Evolutionary conservation across 2,329 filamentous ascomycete genomes (phyloP).

Genomic region (Annulohypoxylon truncatum): DNA sequence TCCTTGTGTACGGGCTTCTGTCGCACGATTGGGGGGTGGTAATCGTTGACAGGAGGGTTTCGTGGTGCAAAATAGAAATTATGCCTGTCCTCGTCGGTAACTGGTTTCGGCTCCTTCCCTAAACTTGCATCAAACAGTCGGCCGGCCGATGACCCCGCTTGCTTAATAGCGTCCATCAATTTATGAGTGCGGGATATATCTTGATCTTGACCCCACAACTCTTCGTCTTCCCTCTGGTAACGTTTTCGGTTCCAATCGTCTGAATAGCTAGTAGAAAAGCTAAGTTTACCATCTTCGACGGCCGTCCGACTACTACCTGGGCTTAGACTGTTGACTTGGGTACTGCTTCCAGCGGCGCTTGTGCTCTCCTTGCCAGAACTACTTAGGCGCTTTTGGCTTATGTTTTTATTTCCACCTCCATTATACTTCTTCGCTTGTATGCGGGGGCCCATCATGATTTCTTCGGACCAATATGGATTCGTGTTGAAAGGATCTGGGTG

Average conservation of each 20-base stretch:
- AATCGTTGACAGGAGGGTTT: constrained; percentile 84
- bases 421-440: constrained; percentile 68
- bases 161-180: constrained; percentile 68
- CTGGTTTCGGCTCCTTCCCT: constrained; percentile 63
- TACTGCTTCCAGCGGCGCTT: constrained; percentile 45
- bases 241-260: constrained; percentile 81
- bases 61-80: constrained; percentile 70
- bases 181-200: constrained; percentile 67
- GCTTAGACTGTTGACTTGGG: constrained; percentile 53
- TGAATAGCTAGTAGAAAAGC: constrained; percentile 53
- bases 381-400: constrained; percentile 69
- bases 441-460: constrained; percentile 81
- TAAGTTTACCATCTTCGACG: constrained; percentile 57
- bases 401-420: constrained; percentile 63
- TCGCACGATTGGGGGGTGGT: constrained; percentile 86
- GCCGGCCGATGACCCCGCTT: constrained; percentile 67
- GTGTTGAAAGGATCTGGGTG: constrained; percentile 87
- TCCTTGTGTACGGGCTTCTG: constrained; percentile 75
- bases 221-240: constrained; percentile 89
- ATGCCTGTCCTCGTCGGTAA: constrained; percentile 62
- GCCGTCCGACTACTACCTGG: constrained; percentile 58
- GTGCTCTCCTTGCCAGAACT: constrained; percentile 68
- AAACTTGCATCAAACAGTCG: constrained; percentile 65
- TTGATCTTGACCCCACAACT: constrained; percentile 82
- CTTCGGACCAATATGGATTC: constrained; percentile 89